phyloP scores from a whole-genome alignment of 2,329 filamentous ascomycete species.

The Phoma sp. region DNA sequence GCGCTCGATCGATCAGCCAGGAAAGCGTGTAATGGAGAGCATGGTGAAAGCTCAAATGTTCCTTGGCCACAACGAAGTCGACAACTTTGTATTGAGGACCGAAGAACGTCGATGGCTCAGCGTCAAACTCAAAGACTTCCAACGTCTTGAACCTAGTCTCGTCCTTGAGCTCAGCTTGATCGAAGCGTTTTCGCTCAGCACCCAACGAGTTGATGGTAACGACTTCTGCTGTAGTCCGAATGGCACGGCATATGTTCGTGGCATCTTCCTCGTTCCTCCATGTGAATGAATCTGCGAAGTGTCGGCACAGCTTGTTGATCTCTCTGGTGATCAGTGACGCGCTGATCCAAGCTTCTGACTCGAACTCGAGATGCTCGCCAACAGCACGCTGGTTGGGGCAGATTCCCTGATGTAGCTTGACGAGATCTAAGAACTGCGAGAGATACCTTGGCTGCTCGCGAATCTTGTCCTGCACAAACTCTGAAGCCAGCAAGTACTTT shows the following conservation, averaged over 20 bases:
- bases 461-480: conserved; percentile 85
- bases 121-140: conserved; percentile 80
- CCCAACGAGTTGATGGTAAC: conserved; percentile 91
- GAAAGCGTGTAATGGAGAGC: conserved; percentile 94
- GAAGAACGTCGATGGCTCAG: conserved; percentile 35
- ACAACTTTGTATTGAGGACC: conserved; percentile 65
- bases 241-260: conserved; percentile 71
- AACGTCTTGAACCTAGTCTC: conserved; percentile 82
- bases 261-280: conserved; percentile 70
- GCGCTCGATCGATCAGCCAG: conserved; percentile 91
- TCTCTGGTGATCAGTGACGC: conserved; percentile 93
- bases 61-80: conserved; percentile 85
- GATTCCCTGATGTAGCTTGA: conserved; percentile 96
- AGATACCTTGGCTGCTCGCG: conserved; percentile 85
- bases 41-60: conserved; percentile 96
- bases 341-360: conserved; percentile 97
- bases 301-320: conserved; percentile 89
- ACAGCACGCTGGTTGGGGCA: conserved; percentile 92
- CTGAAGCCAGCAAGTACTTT: conserved; percentile 86
- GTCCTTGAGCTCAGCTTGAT: conserved; percentile 85
- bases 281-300: conserved; percentile 86
- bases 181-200: conserved; percentile 84
- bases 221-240: conserved; percentile 76
- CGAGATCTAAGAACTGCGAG: conserved; percentile 91
- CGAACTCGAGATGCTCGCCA: conserved; percentile 96